Evolutionary conservation across 257 asterid genomes (phyloP).

Genomic region (Solanum lignicaule): DNA sequence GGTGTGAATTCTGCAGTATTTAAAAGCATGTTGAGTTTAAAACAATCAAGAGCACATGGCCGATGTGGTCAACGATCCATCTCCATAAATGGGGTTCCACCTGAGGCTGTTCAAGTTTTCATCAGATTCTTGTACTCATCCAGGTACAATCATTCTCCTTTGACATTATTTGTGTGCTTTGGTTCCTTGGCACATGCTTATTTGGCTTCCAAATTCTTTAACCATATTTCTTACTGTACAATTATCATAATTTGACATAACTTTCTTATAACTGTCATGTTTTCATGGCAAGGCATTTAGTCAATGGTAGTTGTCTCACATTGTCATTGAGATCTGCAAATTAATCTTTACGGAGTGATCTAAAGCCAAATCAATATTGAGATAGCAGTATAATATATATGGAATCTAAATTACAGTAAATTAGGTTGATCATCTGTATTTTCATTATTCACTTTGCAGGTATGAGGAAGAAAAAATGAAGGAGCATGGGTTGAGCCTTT

Average conservation of each 20-base stretch:
- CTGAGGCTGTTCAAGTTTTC: constrained; percentile 70
- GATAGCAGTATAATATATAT: not conserved
- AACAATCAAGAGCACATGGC: constrained; percentile 17
- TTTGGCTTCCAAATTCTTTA: not conserved
- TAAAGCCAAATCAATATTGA: not conserved
- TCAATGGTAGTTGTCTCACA: not conserved
- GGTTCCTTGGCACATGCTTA: not conserved
- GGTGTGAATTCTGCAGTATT: constrained; percentile 73
- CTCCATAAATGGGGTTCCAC: constrained; percentile 60
- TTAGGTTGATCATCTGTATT: not conserved
- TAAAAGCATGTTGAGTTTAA: constrained; percentile 36
- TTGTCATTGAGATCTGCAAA: not conserved
- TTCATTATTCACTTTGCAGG: constrained; percentile 19
- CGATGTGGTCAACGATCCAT: constrained; percentile 26
- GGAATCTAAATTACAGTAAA: not conserved
- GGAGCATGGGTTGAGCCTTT: constrained; percentile 48
- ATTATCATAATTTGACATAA: not conserved
- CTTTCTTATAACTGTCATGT: not conserved
- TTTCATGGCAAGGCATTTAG: not conserved
- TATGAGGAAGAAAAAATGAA: constrained; percentile 59
- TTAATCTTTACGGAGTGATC: not conserved
- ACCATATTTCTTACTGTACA: not conserved
- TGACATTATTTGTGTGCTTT: not conserved
- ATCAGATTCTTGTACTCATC: constrained; percentile 76
- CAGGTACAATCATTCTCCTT: constrained; percentile 30